Evolutionary conservation across 768 basidiomycete genomes (phyloP), one percentile per base, ranked within the genome.

Genomic region (Trametes gibbosa): DNA sequence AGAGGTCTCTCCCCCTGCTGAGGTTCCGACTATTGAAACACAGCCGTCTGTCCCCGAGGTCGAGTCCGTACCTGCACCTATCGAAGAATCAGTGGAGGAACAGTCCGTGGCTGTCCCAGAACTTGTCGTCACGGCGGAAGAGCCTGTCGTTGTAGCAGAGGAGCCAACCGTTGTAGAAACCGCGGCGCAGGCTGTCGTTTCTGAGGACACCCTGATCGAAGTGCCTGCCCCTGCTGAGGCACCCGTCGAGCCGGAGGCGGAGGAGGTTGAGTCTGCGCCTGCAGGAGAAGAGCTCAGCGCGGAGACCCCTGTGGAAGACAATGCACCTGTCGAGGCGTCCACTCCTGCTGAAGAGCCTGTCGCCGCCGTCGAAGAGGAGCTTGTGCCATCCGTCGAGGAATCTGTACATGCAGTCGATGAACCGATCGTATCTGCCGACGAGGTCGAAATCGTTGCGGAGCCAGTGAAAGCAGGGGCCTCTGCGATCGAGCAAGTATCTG

Each of bases 401-500:
- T 5, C 47, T 32, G 29, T 14, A 4, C 47, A 17, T 9, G 47
- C 41, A 1, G 8, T 27, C 7, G 56, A 37, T 9, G 40, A 37
- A 40, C 8, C 29, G 10, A 23, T 34, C 42, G 50, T 34, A 19
- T 21, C 50, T 23, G 23, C 43, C 9, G 12, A 32, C 10, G 37
- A 40, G 17, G 23, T 25, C 35, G 35, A 37, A 14, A 1, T 14
- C 7, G 37, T 19, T 14, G 37, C 35, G 3, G 50, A 45, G 21
- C 13, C 43, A n/a, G 53, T 23, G 43, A 45, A 55, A 7, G 21
- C 21, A 19, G 21, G 23, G 2, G 50, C 21, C 21, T 23, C 37
- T 17, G 46, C 41, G 14, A 47, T 55, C 37, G 56, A 56, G 19
- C 62, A 63, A 27, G 40, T 43, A 12, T 29, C 45, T 10, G 52